Evolutionary conservation across 2,329 filamentous ascomycete species (phyloP).

Genomic region (Cladosporium sp.): DNA sequence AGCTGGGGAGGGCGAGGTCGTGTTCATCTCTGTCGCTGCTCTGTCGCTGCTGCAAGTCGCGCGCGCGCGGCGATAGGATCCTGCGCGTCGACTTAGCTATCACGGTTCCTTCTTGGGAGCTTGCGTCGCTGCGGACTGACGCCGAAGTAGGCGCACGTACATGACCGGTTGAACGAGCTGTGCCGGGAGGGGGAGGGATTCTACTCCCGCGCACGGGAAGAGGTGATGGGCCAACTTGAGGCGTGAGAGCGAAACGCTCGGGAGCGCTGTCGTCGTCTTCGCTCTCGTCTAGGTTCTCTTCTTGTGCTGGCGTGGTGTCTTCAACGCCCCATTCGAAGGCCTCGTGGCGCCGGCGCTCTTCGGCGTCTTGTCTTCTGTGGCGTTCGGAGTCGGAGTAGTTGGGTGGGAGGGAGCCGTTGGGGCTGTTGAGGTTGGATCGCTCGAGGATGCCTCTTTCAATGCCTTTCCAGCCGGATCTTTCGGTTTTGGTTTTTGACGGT

Average conservation of each 20-base stretch:
- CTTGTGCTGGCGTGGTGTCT: conserved; percentile 19
- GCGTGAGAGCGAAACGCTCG: conserved; percentile 11
- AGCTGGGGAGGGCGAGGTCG: background rate
- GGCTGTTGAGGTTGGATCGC: conserved; percentile 13
- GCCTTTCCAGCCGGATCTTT: conserved; percentile 13
- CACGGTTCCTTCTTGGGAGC: conserved; percentile 9
- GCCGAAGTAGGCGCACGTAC: conserved; percentile 11
- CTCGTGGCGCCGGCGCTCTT: conserved; percentile 17
- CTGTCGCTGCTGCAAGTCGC: background rate
- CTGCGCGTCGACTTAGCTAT: conserved; percentile 13
- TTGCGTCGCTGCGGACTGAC: conserved; percentile 11
- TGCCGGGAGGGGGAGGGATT: background rate
- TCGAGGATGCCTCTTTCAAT: conserved; percentile 18
- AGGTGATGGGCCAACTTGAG: background rate
- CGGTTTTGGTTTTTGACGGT: conserved; percentile 21
- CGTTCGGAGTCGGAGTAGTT: conserved; percentile 27
- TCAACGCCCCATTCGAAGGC: conserved; percentile 16
- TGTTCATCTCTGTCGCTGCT: background rate
- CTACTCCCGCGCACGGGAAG: background rate
- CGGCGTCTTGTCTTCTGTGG: conserved; percentile 11
- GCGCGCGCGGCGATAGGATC: conserved; percentile 10
- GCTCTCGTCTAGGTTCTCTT: conserved; percentile 26
- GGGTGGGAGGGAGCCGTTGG: conserved; percentile 23
- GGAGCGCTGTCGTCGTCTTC: conserved; percentile 22
- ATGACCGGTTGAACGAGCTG: background rate